Conservation (phyloP, 2,329 filamentous ascomycete species). For the Fusarium nurragi region DNA sequence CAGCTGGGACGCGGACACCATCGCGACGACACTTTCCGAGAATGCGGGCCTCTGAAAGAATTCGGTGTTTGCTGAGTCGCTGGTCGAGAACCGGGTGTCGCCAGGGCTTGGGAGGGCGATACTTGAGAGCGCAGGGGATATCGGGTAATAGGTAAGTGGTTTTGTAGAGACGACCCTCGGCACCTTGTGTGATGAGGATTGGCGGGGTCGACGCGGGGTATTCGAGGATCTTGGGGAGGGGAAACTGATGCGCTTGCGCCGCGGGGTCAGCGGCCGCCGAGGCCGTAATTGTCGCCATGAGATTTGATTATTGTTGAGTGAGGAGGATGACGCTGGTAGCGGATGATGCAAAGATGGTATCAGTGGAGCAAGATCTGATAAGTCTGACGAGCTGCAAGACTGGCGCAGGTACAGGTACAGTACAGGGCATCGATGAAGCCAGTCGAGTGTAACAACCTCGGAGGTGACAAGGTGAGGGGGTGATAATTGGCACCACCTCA, state of each 20-base stretch:
- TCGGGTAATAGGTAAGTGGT: conserved; percentile 78
- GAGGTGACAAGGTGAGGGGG: conserved; percentile 8
- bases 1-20: conserved; percentile 81
- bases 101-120: conserved; percentile 91
- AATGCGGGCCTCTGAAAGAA: conserved; percentile 88
- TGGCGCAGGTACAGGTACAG: conserved; percentile 36
- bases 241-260: conserved; percentile 49
- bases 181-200: conserved; percentile 86
- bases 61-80: conserved; percentile 84
- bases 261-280: conserved; percentile 32
- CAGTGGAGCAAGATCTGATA: conserved; percentile 23
- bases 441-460: conserved; percentile 16
- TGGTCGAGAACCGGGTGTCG: conserved; percentile 89
- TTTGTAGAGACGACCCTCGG: conserved; percentile 93
- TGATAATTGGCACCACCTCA: conserved; percentile 36
- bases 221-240: conserved; percentile 72
- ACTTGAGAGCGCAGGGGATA: conserved; percentile 82
- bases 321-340: not conserved
- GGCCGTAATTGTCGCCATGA: conserved; percentile 26
- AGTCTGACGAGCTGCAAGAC: conserved; percentile 36
- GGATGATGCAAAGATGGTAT: conserved; percentile 10
- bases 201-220: conserved; percentile 69
- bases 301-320: conserved; percentile 9
- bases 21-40: conserved; percentile 81
- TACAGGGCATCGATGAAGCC: conserved; percentile 34